A percentile compares a stretch with the other conserved stretches of the same genome.
Conservation (phyloP, 2,329 filamentous ascomycete species). For the Alternaria consortialis region DNA sequence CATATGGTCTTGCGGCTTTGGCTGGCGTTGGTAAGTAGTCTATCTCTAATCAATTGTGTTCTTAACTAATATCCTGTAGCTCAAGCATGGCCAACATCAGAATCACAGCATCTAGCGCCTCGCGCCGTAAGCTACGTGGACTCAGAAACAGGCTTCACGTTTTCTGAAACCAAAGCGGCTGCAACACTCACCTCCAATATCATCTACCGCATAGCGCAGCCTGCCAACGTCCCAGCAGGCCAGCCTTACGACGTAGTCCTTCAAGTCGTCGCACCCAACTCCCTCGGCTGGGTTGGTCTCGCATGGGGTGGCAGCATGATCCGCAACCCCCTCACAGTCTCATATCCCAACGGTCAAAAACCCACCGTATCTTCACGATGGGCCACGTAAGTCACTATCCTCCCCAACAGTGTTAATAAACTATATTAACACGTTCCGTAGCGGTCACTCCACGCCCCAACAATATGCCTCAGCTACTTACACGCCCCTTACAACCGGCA, state of each 20-base stretch:
- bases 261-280: slow-evolving; percentile 38
- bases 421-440: slow-evolving; percentile 7
- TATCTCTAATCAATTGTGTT: background rate
- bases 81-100: slow-evolving; percentile 25
- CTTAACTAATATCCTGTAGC: slow-evolving; percentile 15
- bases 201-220: slow-evolving; percentile 41
- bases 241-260: slow-evolving; percentile 39
- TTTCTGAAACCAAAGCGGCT: slow-evolving; percentile 43
- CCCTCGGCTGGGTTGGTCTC: slow-evolving; percentile 42
- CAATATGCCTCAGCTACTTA: slow-evolving; percentile 39
- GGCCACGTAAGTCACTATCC: slow-evolving; percentile 37
- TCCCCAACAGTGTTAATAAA: accelerated
- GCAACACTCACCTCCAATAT: slow-evolving; percentile 38
- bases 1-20: slow-evolving; percentile 28
- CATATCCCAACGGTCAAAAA: slow-evolving; percentile 40
- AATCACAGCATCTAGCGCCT: slow-evolving; percentile 7
- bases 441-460: slow-evolving; percentile 34
- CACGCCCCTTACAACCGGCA: slow-evolving; percentile 34
- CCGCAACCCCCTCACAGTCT: slow-evolving; percentile 43
- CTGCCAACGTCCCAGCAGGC: slow-evolving; percentile 27
- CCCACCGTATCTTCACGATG: slow-evolving; percentile 39
- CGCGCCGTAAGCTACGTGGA: slow-evolving; percentile 33
- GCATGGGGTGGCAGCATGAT: slow-evolving; percentile 46
- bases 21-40: slow-evolving; percentile 29
- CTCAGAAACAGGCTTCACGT: slow-evolving; percentile 46